Evolutionary conservation across 1,139 yeast genomes (phyloP).

Genomic region (Saccharomyces hybrid): DNA sequence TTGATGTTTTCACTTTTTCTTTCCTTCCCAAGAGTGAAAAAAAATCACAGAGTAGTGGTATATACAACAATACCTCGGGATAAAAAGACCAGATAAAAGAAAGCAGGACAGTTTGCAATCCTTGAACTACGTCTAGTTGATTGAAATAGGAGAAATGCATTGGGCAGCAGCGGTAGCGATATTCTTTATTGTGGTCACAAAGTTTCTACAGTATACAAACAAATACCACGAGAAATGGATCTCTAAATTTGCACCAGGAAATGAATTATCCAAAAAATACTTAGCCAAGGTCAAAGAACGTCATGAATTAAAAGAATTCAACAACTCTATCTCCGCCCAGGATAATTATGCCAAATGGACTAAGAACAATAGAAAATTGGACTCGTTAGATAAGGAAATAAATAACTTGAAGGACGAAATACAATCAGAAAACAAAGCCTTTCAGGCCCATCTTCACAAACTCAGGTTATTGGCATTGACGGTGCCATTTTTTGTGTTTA

Average conservation of each 20-base stretch:
- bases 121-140: background rate
- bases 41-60: background rate
- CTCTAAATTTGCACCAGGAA: slow-evolving; percentile 15
- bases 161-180: slow-evolving; percentile 23
- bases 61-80: background rate
- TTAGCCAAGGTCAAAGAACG: slow-evolving; percentile 42
- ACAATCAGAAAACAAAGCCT: slow-evolving; percentile 49
- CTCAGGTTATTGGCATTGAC: slow-evolving; percentile 31
- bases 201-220: slow-evolving; percentile 19
- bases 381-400: slow-evolving; percentile 49
- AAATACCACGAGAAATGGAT: slow-evolving; percentile 24
- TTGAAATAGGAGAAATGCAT: slow-evolving; percentile 5
- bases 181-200: slow-evolving; percentile 23
- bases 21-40: background rate
- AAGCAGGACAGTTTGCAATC: background rate
- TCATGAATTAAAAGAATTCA: slow-evolving; percentile 41
- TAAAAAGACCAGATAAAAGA: background rate
- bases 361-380: slow-evolving; percentile 68
- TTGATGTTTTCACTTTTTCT: background rate
- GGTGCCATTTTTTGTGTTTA: slow-evolving; percentile 26
- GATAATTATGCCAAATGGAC: slow-evolving; percentile 97
- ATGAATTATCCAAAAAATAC: slow-evolving; percentile 29
- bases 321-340: slow-evolving; percentile 69
- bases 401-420: slow-evolving; percentile 41
- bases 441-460: slow-evolving; percentile 42